These are phyloP conservation scores for Clitopilus passeckerianus DNA, from an alignment of 768 basidiomycete genomes.

Conservation along the genomic window DNA sequence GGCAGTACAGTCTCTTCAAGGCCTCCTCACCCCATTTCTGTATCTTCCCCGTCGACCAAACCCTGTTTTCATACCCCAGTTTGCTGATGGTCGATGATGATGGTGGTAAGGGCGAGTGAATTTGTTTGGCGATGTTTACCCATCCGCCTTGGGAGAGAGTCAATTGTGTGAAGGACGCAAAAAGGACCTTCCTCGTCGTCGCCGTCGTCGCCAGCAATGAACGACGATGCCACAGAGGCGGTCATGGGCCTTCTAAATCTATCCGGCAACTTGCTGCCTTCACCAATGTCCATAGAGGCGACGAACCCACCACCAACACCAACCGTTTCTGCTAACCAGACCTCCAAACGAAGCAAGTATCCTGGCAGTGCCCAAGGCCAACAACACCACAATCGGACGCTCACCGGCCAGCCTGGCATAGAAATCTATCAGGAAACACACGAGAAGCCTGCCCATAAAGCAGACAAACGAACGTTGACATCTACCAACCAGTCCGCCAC, in stretches of 20 bases:
- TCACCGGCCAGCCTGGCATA: background rate
- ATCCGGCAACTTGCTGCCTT: constrained; percentile 16
- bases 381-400: constrained; percentile 1
- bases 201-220: constrained; percentile 10
- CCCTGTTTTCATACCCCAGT: background rate
- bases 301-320: constrained; percentile 24
- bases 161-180: background rate
- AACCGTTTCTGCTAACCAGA: constrained; percentile 14
- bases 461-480: background rate
- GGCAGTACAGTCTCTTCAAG: background rate
- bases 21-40: background rate
- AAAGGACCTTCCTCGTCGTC: background rate
- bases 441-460: background rate
- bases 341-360: constrained; percentile 30
- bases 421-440: background rate
- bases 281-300: constrained; percentile 7
- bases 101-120: background rate
- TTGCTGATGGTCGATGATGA: background rate
- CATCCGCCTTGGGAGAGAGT: background rate
- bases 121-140: background rate
- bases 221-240: constrained; percentile 51
- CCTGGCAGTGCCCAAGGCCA: background rate
- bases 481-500: background rate
- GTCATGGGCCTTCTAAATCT: constrained; percentile 54
- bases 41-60: background rate